phyloP scores from a whole-genome alignment of 2,329 filamentous ascomycete species.

The Stemphylium lycopersici region DNA sequence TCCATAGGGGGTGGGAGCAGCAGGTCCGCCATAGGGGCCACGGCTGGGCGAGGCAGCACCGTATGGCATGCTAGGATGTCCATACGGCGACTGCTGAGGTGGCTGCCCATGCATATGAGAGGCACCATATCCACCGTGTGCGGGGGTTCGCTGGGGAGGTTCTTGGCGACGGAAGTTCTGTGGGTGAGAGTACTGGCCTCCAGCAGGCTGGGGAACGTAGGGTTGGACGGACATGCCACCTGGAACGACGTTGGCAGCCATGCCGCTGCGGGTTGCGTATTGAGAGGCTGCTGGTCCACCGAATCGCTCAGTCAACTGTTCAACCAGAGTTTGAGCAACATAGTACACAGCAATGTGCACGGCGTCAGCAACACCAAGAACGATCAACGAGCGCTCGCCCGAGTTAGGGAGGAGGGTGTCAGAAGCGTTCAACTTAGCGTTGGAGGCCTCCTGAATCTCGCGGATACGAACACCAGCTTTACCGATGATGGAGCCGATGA shows the following conservation, averaged over 20 bases:
- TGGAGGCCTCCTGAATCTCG: conserved; percentile 97
- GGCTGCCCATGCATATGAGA: conserved; percentile 75
- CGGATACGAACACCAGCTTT: conserved; percentile 95
- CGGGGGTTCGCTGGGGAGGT: conserved; percentile 72
- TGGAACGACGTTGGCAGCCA: conserved; percentile 89
- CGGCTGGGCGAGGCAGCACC: conserved; percentile 72
- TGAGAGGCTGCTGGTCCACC: conserved; percentile 96
- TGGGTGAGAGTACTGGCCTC: conserved; percentile 90
- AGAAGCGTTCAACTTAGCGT: conserved; percentile 93
- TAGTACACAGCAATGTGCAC: conserved; percentile 99
- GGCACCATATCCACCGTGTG: conserved; percentile 68
- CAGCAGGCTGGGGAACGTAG: conserved; percentile 90
- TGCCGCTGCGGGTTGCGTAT: conserved; percentile 93
- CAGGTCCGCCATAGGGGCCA: conserved; percentile 76
- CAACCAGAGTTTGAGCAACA: conserved; percentile 94
- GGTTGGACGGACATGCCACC: conserved; percentile 99
- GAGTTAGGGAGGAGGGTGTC: conserved; percentile 93
- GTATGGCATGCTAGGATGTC: conserved; percentile 77
- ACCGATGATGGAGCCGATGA: conserved; percentile 98
- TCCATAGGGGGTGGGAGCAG: conserved; percentile 72
- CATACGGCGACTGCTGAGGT: conserved; percentile 49
- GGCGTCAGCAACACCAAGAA: conserved; percentile 96
- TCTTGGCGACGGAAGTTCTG: conserved; percentile 79
- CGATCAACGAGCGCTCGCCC: conserved; percentile 95
- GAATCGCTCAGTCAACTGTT: conserved; percentile 96